Conservation (phyloP, 345 rosid genomes). For the Citrus cavaleriei region DNA sequence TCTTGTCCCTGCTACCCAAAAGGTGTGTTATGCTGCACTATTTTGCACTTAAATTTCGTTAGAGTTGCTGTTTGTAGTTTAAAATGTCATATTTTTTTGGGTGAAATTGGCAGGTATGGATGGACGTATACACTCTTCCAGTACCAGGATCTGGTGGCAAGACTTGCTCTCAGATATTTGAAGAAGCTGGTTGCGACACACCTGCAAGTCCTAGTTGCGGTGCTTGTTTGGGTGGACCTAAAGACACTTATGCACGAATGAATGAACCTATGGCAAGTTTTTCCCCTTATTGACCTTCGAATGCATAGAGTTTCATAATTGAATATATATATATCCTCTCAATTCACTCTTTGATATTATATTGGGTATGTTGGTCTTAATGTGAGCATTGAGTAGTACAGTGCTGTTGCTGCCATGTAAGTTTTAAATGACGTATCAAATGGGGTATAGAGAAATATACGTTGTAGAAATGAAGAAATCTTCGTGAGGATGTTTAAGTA, state of each 20-base stretch:
- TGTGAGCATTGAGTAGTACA: not conserved
- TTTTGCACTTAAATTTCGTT: not conserved
- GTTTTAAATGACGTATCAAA: not conserved
- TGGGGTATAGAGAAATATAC: not conserved
- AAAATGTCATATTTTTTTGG: not conserved
- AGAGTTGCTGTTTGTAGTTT: not conserved
- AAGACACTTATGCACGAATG: constrained; percentile 90
- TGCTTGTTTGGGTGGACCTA: constrained; percentile 98
- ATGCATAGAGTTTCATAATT: not conserved
- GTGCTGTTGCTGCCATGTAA: too few species aligned
- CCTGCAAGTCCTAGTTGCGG: constrained; percentile 97
- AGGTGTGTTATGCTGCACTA: constrained; percentile 38
- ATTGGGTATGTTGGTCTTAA: not conserved
- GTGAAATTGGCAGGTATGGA: constrained; percentile 63
- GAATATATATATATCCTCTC: not conserved
- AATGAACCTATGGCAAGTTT: constrained; percentile 72
- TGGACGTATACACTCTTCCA: constrained; percentile 81
- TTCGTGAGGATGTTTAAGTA: not conserved
- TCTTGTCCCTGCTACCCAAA: constrained; percentile 95
- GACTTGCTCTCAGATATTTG: constrained; percentile 94
- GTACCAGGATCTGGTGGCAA: constrained; percentile 97
- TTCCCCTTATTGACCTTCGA: not conserved
- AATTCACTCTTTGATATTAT: not conserved
- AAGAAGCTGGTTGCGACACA: constrained; percentile 97
- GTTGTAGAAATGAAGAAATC: not conserved